These are phyloP conservation scores for Leccinum disarticulatum DNA, from an alignment of 768 basidiomycete genomes.

Conservation along the genomic window DNA sequence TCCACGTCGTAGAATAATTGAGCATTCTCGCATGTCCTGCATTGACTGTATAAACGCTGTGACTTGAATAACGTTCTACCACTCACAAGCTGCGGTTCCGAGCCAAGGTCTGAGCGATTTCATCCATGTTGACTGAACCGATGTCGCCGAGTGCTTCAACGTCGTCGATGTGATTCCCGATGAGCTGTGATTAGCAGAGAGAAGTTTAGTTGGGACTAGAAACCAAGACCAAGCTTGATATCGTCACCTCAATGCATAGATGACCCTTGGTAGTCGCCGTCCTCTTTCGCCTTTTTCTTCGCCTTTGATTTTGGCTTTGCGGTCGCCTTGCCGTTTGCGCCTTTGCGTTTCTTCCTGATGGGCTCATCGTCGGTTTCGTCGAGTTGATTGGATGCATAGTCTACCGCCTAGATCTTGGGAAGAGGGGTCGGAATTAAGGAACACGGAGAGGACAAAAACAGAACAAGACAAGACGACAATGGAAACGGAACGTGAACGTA, in stretches of 20 bases:
- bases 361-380: slow-evolving; percentile 54
- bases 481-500: slow-evolving; percentile 4
- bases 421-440: neutral
- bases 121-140: slow-evolving; percentile 79
- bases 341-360: slow-evolving; percentile 56
- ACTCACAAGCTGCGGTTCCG: slow-evolving; percentile 81
- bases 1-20: slow-evolving; percentile 79
- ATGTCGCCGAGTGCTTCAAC: slow-evolving; percentile 89
- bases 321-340: slow-evolving; percentile 40
- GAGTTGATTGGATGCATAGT: slow-evolving; percentile 73
- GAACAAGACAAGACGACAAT: neutral
- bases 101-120: slow-evolving; percentile 78
- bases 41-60: neutral
- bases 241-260: slow-evolving; percentile 73
- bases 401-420: slow-evolving; percentile 27
- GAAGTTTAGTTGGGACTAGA: neutral
- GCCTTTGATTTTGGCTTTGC: slow-evolving; percentile 42
- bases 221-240: neutral
- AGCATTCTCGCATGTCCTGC: slow-evolving; percentile 76
- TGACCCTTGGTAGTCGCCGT: slow-evolving; percentile 51
- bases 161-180: slow-evolving; percentile 84
- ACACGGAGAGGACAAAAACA: neutral
- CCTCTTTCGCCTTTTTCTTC: slow-evolving; percentile 41
- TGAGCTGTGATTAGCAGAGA: slow-evolving; percentile 48
- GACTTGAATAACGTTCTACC: neutral